These are phyloP conservation scores for Aspergillus sp. DNA, from an alignment of 2,329 filamentous ascomycete species.

Conservation along the genomic window DNA sequence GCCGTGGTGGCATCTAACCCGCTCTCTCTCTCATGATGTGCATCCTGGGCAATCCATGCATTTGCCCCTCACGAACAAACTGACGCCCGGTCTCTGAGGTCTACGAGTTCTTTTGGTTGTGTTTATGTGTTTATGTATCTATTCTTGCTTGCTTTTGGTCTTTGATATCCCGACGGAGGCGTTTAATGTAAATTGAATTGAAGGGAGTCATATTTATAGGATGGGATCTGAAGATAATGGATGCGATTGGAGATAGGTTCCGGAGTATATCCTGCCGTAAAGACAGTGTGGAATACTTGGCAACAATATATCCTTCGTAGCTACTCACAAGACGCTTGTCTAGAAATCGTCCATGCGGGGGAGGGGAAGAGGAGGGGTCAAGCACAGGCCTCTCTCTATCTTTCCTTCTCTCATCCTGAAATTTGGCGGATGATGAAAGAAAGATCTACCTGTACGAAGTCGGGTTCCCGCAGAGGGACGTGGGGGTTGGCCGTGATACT, in stretches of 20 bases:
- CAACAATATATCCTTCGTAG: too few relatives aligned
- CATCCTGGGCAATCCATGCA: too few relatives aligned
- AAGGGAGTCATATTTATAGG: not conserved
- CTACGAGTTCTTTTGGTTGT: not conserved
- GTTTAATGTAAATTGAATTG: not conserved
- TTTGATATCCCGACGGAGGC: not conserved
- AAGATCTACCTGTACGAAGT: not conserved
- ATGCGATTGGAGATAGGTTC: not conserved
- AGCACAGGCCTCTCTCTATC: too few relatives aligned
- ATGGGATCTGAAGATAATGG: not conserved
- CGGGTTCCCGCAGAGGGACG: not conserved
- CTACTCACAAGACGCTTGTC: too few relatives aligned
- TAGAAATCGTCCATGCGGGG: too few relatives aligned
- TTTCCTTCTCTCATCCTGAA: too few relatives aligned
- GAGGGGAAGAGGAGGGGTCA: not conserved
- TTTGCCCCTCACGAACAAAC: not conserved
- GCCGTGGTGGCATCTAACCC: conserved; percentile 45
- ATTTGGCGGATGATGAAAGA: too few relatives aligned
- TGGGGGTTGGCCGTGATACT: not conserved
- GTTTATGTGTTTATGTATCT: not conserved
- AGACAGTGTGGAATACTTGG: too few relatives aligned
- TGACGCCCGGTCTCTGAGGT: not conserved
- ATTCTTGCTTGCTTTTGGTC: not conserved
- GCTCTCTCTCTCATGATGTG: not conserved
- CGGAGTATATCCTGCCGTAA: too few relatives aligned